Conservation (phyloP, 495 filamentous ascomycete genomes). For the Cercophora samala region DNA sequence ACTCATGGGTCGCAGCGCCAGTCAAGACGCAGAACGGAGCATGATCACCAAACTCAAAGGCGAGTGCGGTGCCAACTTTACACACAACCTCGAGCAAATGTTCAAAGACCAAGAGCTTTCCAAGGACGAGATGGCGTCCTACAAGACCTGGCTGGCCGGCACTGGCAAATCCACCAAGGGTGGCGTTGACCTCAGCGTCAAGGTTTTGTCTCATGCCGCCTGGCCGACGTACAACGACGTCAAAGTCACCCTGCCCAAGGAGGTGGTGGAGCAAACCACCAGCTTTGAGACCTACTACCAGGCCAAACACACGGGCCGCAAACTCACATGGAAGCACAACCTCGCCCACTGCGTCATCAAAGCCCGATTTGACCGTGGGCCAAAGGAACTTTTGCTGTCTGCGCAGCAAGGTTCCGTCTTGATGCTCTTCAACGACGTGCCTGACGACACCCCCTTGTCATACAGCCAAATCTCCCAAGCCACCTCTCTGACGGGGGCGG, state of each 20-base stretch:
- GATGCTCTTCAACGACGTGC: constrained; percentile 80
- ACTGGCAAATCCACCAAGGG: constrained; percentile 46
- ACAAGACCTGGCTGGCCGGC: constrained; percentile 51
- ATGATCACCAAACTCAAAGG: constrained; percentile 90
- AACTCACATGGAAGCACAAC: constrained; percentile 87
- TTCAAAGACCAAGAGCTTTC: constrained; percentile 96
- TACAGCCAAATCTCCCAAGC: constrained; percentile 68
- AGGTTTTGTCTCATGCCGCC: constrained; percentile 76
- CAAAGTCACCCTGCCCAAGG: constrained; percentile 67
- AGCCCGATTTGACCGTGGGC: constrained; percentile 70
- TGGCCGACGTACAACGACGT: constrained; percentile 93
- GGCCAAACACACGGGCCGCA: constrained; percentile 78
- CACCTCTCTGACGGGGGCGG: constrained; percentile 62
- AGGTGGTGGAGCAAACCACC: constrained; percentile 62
- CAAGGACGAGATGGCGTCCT: constrained; percentile 76
- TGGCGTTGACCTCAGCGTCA: constrained; percentile 76
- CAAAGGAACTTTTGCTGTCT: constrained; percentile 82
- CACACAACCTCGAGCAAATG: constrained; percentile 97
- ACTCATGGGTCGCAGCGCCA: constrained; percentile 86
- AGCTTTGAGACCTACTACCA: constrained; percentile 80
- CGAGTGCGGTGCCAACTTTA: constrained; percentile 90
- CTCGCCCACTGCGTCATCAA: constrained; percentile 81
- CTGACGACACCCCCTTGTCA: constrained; percentile 48
- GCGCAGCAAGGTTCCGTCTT: constrained; percentile 90
- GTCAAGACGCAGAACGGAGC: constrained; percentile 88